Percentiles rank a stretch among this genome's conserved stretches.
phyloP scores from a whole-genome alignment of 2,329 filamentous ascomycete species.

The Cylindrodendrum hubeiense region DNA sequence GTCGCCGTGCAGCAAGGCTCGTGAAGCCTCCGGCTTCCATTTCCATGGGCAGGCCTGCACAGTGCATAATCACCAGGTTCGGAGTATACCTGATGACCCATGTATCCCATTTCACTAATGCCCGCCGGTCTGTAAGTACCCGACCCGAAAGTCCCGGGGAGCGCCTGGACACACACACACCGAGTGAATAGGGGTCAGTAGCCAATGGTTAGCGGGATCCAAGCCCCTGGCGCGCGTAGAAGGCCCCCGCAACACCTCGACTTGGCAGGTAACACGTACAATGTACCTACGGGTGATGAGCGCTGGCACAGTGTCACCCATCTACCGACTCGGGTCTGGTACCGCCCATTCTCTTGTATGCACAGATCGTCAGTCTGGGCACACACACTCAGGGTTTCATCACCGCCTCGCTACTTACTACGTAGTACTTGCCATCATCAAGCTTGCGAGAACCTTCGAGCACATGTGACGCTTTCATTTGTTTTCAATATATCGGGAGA shows the following conservation, averaged over 20 bases:
- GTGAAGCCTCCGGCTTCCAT: background rate
- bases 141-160: background rate
- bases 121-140: background rate
- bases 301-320: background rate
- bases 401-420: background rate
- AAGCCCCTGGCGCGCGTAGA: slow-evolving; percentile 12
- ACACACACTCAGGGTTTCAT: slow-evolving; percentile 2
- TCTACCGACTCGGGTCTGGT: background rate
- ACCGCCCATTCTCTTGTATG: background rate
- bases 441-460: background rate
- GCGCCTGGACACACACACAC: too few species aligned
- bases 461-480: background rate
- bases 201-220: slow-evolving; percentile 1
- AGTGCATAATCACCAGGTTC: background rate
- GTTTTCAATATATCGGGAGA: background rate
- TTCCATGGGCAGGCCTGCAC: slow-evolving; percentile 1
- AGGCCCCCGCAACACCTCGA: slow-evolving; percentile 3
- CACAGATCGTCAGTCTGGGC: background rate
- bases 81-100: background rate
- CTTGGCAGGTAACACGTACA: background rate
- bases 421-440: too few species aligned
- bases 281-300: background rate
- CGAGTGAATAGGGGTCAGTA: slow-evolving; percentile 16
- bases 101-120: background rate
- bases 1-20: background rate